Percentiles rank a stretch among this genome's conserved stretches.
Evolutionary conservation across 179 eudicot species (phyloP).

Genomic region (Actinidia chinensis): DNA sequence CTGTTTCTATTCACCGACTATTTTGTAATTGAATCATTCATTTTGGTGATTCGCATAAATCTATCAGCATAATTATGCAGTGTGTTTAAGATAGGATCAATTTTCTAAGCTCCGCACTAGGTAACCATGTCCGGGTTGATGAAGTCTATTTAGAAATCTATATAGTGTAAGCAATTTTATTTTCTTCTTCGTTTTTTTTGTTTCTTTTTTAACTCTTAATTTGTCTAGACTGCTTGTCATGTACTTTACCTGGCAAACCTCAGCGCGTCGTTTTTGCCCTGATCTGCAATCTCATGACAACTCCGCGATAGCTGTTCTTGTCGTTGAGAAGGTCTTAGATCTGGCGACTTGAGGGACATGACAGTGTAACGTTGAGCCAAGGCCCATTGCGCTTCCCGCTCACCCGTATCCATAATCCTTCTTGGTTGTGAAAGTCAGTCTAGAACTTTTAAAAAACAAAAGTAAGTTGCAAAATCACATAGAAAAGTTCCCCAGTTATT

Average conservation of each 20-base stretch:
- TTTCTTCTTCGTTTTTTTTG: background rate
- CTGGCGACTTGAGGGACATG: slow-evolving; percentile 51
- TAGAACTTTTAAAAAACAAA: slow-evolving; percentile 1
- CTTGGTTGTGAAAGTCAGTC: slow-evolving; percentile 65
- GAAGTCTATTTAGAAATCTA: background rate
- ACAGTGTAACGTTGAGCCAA: slow-evolving; percentile 50
- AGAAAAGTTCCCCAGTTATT: background rate
- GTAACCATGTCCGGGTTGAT: background rate
- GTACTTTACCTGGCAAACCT: slow-evolving; percentile 56
- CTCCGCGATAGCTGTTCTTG: slow-evolving; percentile 34
- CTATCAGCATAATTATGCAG: too few species aligned
- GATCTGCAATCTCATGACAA: slow-evolving; percentile 55
- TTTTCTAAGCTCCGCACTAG: too few species aligned
- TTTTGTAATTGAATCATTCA: too few species aligned
- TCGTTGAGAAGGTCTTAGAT: slow-evolving; percentile 14
- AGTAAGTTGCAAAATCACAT: background rate
- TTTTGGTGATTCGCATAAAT: too few species aligned
- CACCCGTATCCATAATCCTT: slow-evolving; percentile 63
- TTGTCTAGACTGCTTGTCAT: background rate
- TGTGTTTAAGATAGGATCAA: too few species aligned
- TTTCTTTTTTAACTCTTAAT: too few species aligned
- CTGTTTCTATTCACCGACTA: too few species aligned
- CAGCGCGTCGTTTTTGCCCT: slow-evolving; percentile 59
- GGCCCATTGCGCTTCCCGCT: slow-evolving; percentile 67
- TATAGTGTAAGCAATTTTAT: background rate